Evolutionary conservation across 108 stramenopile species (phyloP).

Genomic region (Fragilaria radians): DNA sequence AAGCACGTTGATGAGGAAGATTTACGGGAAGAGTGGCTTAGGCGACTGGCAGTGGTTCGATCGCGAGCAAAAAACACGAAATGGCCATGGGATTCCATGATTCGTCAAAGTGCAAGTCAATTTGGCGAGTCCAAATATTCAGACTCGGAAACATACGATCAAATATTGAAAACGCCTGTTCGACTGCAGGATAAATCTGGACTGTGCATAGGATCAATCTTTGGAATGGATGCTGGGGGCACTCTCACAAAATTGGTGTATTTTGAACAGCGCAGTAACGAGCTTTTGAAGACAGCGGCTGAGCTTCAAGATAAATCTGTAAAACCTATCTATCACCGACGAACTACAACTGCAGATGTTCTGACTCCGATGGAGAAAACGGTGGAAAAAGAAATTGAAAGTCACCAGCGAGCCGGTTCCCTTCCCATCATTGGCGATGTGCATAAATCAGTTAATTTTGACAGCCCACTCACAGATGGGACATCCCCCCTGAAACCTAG

Average conservation of each 20-base stretch:
- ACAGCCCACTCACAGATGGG: constrained; percentile 6
- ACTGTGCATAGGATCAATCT: constrained; percentile 53
- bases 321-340: neutral
- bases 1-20: neutral
- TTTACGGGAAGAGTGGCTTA: neutral
- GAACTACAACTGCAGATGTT: neutral
- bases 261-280: constrained; percentile 62
- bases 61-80: neutral
- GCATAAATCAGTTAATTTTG: no score
- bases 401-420: neutral
- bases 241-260: constrained; percentile 96
- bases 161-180: neutral
- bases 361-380: neutral
- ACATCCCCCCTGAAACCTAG: constrained; percentile 36
- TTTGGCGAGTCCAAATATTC: neutral
- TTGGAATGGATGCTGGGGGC: constrained; percentile 81
- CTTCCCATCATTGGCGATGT: neutral
- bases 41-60: neutral
- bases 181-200: constrained; percentile 16
- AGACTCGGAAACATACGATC: constrained; percentile 1
- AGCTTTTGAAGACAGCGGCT: neutral
- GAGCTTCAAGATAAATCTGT: neutral
- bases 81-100: neutral
- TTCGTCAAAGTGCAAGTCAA: neutral
- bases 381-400: neutral